Evolutionary conservation across 1,284 basidiomycete species (phyloP), one percentile per base, ranked within the genome.

Genomic region (Mycena sp.): DNA sequence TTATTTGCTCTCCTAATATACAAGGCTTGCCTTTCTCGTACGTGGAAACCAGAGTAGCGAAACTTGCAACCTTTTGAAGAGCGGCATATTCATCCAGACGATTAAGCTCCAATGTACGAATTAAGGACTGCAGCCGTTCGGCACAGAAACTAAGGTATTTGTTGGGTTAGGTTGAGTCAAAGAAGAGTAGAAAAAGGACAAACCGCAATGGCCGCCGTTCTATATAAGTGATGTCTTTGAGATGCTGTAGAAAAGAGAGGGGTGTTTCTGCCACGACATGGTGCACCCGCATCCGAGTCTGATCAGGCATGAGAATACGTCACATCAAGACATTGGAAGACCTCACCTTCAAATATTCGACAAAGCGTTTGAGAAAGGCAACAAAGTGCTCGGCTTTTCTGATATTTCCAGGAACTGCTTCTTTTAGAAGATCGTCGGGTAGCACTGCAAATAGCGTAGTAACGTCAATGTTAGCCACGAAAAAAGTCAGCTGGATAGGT

Each of bases 251-350:
- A 78, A 99, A 99, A 2, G 96, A 99, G n/a, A 94, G 82, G 0
- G 98, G 98, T 4, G 98, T 99, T 77, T 99, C 98, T n/a, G 98
- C 98, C 10, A 99, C 98, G 65, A 99, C 98, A 74, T 99, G 98
- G 25, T 99, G 82, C 14, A 99, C 98, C 49, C 98, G 89, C 97
- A 99, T 99, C 52, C 98, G 88, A 9, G 98, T 99, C 94, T 96
- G 38, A 17, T 7, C 16, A 53, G 41, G 50, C 71, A 67, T 63
- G 41, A 64, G 63, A 56, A 29, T 52, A 29, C 38, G 51, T 38
- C 53, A 40, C n/a, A n/a, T 51, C 48, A 59, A 35, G 32, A 67
- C 16, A 19, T 44, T 50, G 23, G 38, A 46, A 46, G 45, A 65
- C 16, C 79, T 29, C 55, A 94, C 95, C 85, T 99, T 99, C 65